Conservation (phyloP, 441 rosid genomes). For the Monsonia emarginata region DNA sequence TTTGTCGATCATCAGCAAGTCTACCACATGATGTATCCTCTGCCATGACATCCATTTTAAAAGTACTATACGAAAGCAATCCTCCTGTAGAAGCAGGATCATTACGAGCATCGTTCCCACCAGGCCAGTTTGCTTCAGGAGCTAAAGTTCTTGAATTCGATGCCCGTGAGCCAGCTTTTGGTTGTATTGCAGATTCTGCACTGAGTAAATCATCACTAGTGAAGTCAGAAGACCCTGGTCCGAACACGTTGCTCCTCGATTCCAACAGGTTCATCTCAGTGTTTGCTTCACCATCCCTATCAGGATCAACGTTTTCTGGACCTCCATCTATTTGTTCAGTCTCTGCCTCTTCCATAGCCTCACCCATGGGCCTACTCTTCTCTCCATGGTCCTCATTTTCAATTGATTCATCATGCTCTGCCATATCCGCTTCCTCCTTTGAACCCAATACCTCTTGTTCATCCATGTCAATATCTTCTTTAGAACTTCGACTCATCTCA, state of each 20-base stretch:
- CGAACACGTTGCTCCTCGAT: conserved; percentile 30
- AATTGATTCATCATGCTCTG: conserved; percentile 40
- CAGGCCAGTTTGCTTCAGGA: conserved; percentile 44
- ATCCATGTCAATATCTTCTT: conserved; percentile 45
- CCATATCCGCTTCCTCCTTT: conserved; percentile 36
- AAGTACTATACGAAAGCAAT: conserved; percentile 38
- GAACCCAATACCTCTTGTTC: conserved; percentile 36
- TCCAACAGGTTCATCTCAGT: conserved; percentile 30
- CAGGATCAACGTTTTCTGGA: conserved; percentile 35
- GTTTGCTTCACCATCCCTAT: conserved; percentile 33
- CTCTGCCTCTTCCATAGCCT: conserved; percentile 37
- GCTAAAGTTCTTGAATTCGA: conserved; percentile 40
- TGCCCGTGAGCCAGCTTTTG: conserved; percentile 37
- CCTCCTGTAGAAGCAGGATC: conserved; percentile 43
- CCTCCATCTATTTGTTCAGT: conserved; percentile 33
- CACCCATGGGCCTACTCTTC: conserved; percentile 41
- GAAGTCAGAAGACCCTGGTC: conserved; percentile 33
- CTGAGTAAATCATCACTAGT: conserved; percentile 32
- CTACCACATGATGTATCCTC: conserved; percentile 39
- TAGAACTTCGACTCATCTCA: conserved; percentile 34
- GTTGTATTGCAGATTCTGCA: conserved; percentile 50
- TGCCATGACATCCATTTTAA: conserved; percentile 44
- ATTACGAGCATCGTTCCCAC: conserved; percentile 29
- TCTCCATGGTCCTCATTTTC: conserved; percentile 35
- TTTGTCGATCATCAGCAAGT: conserved; percentile 37